phyloP scores from a whole-genome alignment of 306 rosid species.

The Quercus variabilis region DNA sequence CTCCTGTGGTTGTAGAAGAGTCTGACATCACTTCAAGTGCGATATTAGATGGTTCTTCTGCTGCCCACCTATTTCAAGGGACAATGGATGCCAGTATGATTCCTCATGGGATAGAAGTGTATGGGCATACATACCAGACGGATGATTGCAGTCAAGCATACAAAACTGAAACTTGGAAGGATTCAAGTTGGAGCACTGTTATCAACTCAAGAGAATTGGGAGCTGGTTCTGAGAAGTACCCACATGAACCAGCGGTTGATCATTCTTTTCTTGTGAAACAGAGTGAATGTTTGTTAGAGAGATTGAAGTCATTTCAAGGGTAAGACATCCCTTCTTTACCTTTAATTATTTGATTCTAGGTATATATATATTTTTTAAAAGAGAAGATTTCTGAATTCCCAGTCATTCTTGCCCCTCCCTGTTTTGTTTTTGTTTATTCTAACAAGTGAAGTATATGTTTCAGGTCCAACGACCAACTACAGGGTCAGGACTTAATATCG shows the following conservation, averaged over 20 bases:
- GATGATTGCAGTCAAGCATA: constrained; percentile 35
- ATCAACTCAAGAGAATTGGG: constrained; percentile 29
- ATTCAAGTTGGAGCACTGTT: constrained; percentile 35
- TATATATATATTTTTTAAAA: neutral
- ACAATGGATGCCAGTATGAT: constrained; percentile 16
- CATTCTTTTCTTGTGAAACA: constrained; percentile 53
- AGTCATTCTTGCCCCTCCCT: neutral
- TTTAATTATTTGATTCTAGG: neutral
- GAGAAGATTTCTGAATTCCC: neutral
- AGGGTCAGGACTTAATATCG: constrained; percentile 38
- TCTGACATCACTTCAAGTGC: constrained; percentile 31
- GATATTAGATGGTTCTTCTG: constrained; percentile 24
- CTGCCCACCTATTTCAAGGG: constrained; percentile 31
- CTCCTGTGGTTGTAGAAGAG: constrained; percentile 29
- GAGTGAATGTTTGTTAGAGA: constrained; percentile 62
- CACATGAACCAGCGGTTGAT: constrained; percentile 32
- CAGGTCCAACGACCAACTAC: constrained; percentile 56
- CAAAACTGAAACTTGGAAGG: constrained; percentile 21
- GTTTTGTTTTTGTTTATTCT: neutral
- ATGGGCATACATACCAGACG: constrained; percentile 41
- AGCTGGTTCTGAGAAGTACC: constrained; percentile 23
- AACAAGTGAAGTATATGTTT: constrained; percentile 17
- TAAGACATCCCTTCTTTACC: constrained; percentile 24
- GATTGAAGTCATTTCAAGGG: constrained; percentile 62
- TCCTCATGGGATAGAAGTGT: constrained; percentile 28